Base-by-base conservation (phyloP, 2,329 filamentous ascomycete genomes). In the Alternaria burnsii region DNA sequence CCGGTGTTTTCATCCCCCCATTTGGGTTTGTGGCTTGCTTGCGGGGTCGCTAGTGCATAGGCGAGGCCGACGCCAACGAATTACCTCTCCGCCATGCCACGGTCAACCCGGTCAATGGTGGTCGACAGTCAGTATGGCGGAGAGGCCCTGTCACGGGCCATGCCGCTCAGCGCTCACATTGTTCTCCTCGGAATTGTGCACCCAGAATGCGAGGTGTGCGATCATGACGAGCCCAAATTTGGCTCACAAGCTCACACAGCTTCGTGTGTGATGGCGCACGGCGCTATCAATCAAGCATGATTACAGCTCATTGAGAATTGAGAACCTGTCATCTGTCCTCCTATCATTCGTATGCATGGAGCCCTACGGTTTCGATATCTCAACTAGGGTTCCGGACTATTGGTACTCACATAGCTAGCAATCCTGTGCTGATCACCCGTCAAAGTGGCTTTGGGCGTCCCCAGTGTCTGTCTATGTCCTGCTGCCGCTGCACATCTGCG, bases 391-490 rank as follows among this genome's bases (percentile, higher is more conserved):
- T 56, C 75, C 73, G 65, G 55, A 68, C 63, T 71, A 71, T 70
- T 74, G 73, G 75, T 71, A 71, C 61, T 55, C 59, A 62, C 54
- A 52, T 58, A 65, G 61, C 59, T 65, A 65, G 65, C 65, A 62
- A 62, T 61, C 54, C 46, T 67, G 58, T 73, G 76, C 61, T 70
- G 69, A 77, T 77, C 74, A 77, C 69, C 75, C 75, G 74, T 71
- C 66, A 44, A 51, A 61, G 70, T 76, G 74, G 75, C 73, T 74
- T 76, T 69, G 65, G 70, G 69, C 64, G 63, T 62, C 56, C 68
- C 66, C 69, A 65, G 67, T 68, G 55, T 58, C 59, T 63, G 64
- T 66, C 61, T 52, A 47, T 52, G 65, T 67, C 55, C 47, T 38
- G 34, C 40, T 63, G 55, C 58, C 65, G 52, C 59, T 61, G 59